Conservation (phyloP, 768 basidiomycete genomes). For the Melanogaster broomeanus region DNA sequence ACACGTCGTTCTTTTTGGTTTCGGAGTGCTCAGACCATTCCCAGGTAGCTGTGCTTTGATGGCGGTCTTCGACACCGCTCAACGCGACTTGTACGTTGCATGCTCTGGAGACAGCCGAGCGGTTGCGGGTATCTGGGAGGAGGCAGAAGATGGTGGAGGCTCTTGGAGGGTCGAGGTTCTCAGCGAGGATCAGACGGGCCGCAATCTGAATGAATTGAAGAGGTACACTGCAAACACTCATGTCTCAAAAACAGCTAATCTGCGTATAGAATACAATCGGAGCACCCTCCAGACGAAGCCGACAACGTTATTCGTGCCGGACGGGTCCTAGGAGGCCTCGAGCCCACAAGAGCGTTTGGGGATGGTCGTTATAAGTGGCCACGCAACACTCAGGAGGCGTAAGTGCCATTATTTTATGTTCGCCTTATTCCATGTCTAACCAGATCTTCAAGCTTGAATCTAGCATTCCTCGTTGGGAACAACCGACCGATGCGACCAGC, state of each 20-base stretch:
- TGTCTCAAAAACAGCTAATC: slow-evolving; percentile 1
- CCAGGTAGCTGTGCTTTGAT: slow-evolving; percentile 89
- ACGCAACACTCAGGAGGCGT: slow-evolving; percentile 70
- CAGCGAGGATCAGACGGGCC: slow-evolving; percentile 94
- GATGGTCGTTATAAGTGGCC: slow-evolving; percentile 92
- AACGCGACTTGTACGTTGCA: slow-evolving; percentile 85
- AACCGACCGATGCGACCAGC: slow-evolving; percentile 57
- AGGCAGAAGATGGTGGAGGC: slow-evolving; percentile 60
- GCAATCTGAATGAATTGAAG: slow-evolving; percentile 81
- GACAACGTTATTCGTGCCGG: slow-evolving; percentile 75
- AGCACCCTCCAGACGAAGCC: slow-evolving; percentile 80
- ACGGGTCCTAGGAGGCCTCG: slow-evolving; percentile 84
- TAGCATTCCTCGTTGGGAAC: slow-evolving; percentile 68
- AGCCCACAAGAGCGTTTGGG: slow-evolving; percentile 86
- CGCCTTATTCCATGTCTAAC: not conserved
- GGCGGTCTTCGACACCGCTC: slow-evolving; percentile 83
- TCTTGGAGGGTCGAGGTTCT: slow-evolving; percentile 93
- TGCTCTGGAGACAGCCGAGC: slow-evolving; percentile 94
- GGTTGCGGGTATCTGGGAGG: slow-evolving; percentile 91
- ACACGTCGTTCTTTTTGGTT: not conserved
- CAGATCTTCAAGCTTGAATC: slow-evolving; percentile 47
- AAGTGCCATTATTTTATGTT: slow-evolving; percentile 25
- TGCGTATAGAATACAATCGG: slow-evolving; percentile 63
- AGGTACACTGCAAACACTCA: slow-evolving; percentile 50
- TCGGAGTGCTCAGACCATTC: slow-evolving; percentile 11